Conservation (phyloP, 495 filamentous ascomycete genomes). For the Pyrenopolyporus hunteri region DNA sequence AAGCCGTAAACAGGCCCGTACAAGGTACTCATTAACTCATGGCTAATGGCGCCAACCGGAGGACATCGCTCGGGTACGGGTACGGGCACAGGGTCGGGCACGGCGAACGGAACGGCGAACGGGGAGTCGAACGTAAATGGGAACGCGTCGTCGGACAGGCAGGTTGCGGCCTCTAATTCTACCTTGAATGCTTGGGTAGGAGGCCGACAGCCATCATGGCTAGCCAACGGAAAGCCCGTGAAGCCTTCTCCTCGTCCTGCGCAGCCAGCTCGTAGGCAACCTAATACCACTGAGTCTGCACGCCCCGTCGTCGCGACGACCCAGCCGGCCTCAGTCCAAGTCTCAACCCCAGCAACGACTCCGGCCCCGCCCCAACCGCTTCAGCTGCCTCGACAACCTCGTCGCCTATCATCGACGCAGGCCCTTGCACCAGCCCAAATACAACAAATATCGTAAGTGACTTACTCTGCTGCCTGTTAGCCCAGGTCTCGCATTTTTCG, state of each 20-base stretch:
- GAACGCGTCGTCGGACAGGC: slow-evolving; percentile 36
- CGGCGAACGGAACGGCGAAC: background rate
- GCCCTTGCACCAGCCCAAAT: background rate
- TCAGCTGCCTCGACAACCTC: slow-evolving; percentile 3
- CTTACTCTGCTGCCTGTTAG: too few relatives aligned
- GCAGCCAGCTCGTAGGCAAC: slow-evolving; percentile 24
- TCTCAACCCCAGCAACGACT: slow-evolving; percentile 20
- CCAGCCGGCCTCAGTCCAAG: slow-evolving; percentile 22
- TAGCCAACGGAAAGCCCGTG: slow-evolving; percentile 51
- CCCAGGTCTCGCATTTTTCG: background rate
- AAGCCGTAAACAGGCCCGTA: too few relatives aligned
- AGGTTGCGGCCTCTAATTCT: slow-evolving; percentile 70
- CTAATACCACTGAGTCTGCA: slow-evolving; percentile 6
- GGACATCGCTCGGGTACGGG: slow-evolving; percentile 8
- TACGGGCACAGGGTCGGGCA: too few relatives aligned
- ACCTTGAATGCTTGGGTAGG: slow-evolving; percentile 72
- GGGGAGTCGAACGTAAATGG: slow-evolving; percentile 3
- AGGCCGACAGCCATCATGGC: slow-evolving; percentile 71
- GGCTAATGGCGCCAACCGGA: slow-evolving; percentile 34
- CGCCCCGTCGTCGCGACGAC: slow-evolving; percentile 15
- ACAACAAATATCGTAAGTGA: slow-evolving; percentile 19
- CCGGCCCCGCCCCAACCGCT: slow-evolving; percentile 3
- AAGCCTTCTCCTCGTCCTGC: slow-evolving; percentile 49
- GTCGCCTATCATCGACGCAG: background rate
- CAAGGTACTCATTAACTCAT: too few relatives aligned